phyloP scores from a whole-genome alignment of 129 eudicot species.

The Daucus carota region DH1_v3.0 NC_030383.2:14101501-14102000 shows the following conservation, averaged over 20 bases:
- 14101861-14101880: not conserved
- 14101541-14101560: not conserved
- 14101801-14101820: not conserved
- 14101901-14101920: too few relatives aligned
- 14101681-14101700: slow-evolving; percentile 85
- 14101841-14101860: not conserved
- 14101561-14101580: slow-evolving; percentile 45
- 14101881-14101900: too few relatives aligned
- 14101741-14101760: not conserved
- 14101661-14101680: slow-evolving; percentile 73
- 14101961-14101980: too few relatives aligned
- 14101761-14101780: not conserved
- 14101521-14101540: not conserved
- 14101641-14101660: slow-evolving; percentile 99
- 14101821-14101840: not conserved
- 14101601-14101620: slow-evolving; percentile 99
- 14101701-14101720: slow-evolving; percentile 79
- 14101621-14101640: slow-evolving; percentile 77
- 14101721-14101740: slow-evolving; percentile 3
- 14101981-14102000: too few relatives aligned
- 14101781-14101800: not conserved
- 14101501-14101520: not conserved
- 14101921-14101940: too few relatives aligned
- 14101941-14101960: too few relatives aligned
- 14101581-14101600: slow-evolving; percentile 62